These are phyloP conservation scores for Populus hybrid DNA, from an alignment of 441 rosid genomes.

Conservation along the genomic window DNA sequence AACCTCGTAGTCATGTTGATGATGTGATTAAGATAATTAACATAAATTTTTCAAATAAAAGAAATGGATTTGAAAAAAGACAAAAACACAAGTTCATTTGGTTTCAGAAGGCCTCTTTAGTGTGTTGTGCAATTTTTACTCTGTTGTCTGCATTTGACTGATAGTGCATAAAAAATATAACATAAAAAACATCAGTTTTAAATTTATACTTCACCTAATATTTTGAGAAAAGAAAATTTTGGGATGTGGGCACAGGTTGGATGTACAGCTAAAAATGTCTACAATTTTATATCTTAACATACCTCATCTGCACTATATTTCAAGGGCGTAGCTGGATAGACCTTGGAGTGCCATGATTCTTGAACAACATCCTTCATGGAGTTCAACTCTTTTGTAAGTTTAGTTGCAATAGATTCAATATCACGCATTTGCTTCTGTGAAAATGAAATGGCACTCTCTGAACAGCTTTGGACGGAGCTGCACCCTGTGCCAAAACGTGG, in stretches of 20 bases:
- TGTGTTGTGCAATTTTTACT: neutral
- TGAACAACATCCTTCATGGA: constrained; percentile 58
- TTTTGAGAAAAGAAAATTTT: neutral
- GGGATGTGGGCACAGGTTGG: neutral
- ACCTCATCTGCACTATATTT: constrained; percentile 64
- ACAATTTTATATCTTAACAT: constrained; percentile 14
- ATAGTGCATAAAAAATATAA: neutral
- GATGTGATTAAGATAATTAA: neutral
- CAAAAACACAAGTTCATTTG: neutral
- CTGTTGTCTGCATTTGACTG: neutral
- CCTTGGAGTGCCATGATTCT: constrained; percentile 41
- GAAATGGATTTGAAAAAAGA: neutral
- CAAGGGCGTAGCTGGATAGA: constrained; percentile 27
- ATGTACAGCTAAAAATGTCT: neutral
- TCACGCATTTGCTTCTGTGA: constrained; percentile 80
- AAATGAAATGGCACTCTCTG: constrained; percentile 72
- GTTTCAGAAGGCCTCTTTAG: neutral
- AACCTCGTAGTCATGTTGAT: neutral
- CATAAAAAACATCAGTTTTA: neutral
- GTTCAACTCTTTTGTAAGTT: constrained; percentile 61
- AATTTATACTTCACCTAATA: neutral
- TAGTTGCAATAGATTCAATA: constrained; percentile 49
- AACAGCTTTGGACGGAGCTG: constrained; percentile 44
- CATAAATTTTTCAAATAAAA: neutral
- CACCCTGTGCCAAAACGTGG: constrained; percentile 32